A percentile compares a stretch with the other conserved stretches of the same genome.
phyloP scores from a whole-genome alignment of 352 stramenopile genomes.

The Globisporangium cederbergense region DNA sequence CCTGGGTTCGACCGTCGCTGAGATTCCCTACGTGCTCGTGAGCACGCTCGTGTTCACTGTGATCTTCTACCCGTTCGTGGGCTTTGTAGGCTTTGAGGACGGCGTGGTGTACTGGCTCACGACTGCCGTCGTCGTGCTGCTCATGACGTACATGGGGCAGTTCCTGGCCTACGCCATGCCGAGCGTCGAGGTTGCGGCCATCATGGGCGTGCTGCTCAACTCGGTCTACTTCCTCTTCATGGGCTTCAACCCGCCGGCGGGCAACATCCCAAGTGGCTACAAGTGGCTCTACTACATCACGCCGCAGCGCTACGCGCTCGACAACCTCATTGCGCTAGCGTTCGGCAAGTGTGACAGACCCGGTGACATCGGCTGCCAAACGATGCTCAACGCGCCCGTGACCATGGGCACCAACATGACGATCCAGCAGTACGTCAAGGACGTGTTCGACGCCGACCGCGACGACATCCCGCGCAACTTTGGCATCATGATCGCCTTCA shows the following conservation, averaged over 20 bases:
- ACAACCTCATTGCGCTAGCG: slow-evolving; percentile 4
- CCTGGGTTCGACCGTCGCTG: slow-evolving; percentile 30
- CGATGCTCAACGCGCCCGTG: slow-evolving; percentile 11
- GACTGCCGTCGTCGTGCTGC: slow-evolving; percentile 16
- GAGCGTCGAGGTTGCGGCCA: slow-evolving; percentile 20
- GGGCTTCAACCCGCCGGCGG: slow-evolving; percentile 19
- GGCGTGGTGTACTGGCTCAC: slow-evolving; percentile 19
- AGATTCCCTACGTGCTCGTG: slow-evolving; percentile 34
- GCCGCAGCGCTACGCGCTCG: slow-evolving; percentile 17
- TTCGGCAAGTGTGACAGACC: slow-evolving; percentile 13
- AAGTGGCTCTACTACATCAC: slow-evolving; percentile 27
- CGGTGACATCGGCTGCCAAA: slow-evolving; percentile 14
- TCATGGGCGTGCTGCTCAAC: slow-evolving; percentile 26
- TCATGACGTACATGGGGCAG: slow-evolving; percentile 26
- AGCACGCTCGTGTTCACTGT: slow-evolving; percentile 23
- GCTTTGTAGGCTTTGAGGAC: slow-evolving; percentile 17
- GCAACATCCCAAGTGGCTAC: slow-evolving; percentile 21
- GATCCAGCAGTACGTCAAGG: slow-evolving; percentile 23
- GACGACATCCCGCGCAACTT: slow-evolving; percentile 21
- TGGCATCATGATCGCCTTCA: slow-evolving; percentile 22
- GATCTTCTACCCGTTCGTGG: slow-evolving; percentile 25
- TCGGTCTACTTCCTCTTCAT: slow-evolving; percentile 27
- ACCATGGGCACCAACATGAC: slow-evolving; percentile 8
- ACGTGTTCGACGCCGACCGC: slow-evolving; percentile 18
- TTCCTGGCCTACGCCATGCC: slow-evolving; percentile 20